phyloP scores from a whole-genome alignment of 306 rosid genomes.

The Prunus kanzakura region DNA sequence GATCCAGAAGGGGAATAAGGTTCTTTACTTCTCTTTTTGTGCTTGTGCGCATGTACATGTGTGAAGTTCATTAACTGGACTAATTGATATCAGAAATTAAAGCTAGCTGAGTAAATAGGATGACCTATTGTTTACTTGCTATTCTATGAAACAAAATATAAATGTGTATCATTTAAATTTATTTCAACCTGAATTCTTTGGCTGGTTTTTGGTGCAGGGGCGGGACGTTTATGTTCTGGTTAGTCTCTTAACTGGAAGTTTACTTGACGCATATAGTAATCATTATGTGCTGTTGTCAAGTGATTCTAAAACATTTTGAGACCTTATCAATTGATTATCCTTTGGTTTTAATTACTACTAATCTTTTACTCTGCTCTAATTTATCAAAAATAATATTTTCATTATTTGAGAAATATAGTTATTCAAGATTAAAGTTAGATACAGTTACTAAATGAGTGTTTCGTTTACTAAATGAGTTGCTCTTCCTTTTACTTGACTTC shows the following conservation, averaged over 20 bases:
- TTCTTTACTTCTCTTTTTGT: constrained; percentile 17
- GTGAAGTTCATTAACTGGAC: not conserved
- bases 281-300: not conserved
- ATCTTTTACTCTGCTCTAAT: constrained; percentile 1
- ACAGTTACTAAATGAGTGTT: not conserved
- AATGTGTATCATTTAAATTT: not conserved
- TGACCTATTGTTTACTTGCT: not conserved
- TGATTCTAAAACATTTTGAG: not conserved
- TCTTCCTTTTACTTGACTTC: constrained; percentile 23
- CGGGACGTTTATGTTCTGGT: constrained; percentile 95
- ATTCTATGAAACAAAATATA: not conserved
- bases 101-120: not conserved
- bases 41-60: not conserved
- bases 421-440: not conserved
- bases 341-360: not conserved
- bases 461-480: not conserved
- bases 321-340: not conserved
- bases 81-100: constrained; percentile 8
- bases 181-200: not conserved
- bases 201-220: constrained; percentile 59
- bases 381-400: not conserved
- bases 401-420: constrained; percentile 24
- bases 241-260: constrained; percentile 38
- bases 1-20: constrained; percentile 94
- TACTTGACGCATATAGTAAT: too few relatives aligned